These are phyloP conservation scores for Sphagnum fallax DNA, from an alignment of 228 moss, liverwort and hornwort species.

Conservation along the genomic window DNA sequence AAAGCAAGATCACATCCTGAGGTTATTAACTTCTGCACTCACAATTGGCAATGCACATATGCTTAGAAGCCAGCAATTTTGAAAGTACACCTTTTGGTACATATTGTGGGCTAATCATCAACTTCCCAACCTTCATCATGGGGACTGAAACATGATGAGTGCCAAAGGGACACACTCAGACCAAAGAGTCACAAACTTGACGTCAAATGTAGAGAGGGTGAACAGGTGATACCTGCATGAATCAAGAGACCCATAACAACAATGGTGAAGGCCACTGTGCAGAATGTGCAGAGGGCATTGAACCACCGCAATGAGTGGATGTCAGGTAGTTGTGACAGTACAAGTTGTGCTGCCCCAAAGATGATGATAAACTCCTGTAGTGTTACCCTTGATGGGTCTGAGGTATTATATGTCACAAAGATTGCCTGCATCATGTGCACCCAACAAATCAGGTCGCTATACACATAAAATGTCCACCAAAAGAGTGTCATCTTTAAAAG, in stretches of 20 bases:
- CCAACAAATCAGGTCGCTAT: too few species aligned
- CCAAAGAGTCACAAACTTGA: too few species aligned
- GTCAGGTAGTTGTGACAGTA: slow-evolving; percentile 55
- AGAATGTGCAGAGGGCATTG: slow-evolving; percentile 47
- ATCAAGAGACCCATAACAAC: slow-evolving; percentile 37
- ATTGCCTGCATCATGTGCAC: slow-evolving; percentile 20
- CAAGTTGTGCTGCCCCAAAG: slow-evolving; percentile 39
- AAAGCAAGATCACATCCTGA: too few species aligned
- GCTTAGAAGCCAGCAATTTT: not conserved
- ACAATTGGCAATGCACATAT: not conserved
- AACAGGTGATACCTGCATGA: slow-evolving; percentile 18
- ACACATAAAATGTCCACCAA: not conserved
- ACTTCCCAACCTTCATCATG: too few species aligned
- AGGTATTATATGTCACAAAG: slow-evolving; percentile 9
- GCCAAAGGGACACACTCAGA: too few species aligned
- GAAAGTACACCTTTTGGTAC: not conserved
- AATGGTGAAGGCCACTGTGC: slow-evolving; percentile 55
- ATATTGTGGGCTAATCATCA: not conserved
- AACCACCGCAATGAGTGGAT: slow-evolving; percentile 60
- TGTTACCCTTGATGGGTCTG: slow-evolving; percentile 1
- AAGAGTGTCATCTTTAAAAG: not conserved
- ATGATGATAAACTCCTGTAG: slow-evolving; percentile 68
- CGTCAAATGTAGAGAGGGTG: not conserved
- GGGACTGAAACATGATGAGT: too few species aligned
- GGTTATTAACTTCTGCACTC: too few species aligned